Base-by-base conservation (phyloP, 1,139 yeast species). In the Candida neerlandica region DNA sequence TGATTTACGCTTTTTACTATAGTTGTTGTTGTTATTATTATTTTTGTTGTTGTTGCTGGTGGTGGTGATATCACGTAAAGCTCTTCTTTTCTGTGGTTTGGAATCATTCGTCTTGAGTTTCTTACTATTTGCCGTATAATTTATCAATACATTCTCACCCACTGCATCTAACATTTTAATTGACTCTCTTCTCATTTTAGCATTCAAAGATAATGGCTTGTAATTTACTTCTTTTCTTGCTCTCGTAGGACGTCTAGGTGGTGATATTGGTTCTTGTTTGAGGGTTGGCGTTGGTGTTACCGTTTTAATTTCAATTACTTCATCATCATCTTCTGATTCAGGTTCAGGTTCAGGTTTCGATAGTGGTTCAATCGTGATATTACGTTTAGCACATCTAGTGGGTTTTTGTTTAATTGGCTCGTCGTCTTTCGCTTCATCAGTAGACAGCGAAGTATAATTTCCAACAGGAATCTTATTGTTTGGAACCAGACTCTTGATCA, bases 171-270 rank as follows among this genome's bases (percentile, higher is more conserved):
- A 80, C 43, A 85, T 69, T 55, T 76, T 75, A 34, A 73, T 86
- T 0, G 86, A 76, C 38, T 85, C 84, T 55, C 96, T 73, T 60
- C 96, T 77, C 84, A 86, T 78, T 59, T 88, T 89, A 14, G 78
- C 80, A 35, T 86, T 73, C 48, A 86, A 64, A 0, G 92, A 82
- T 0, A 94, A 89, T 32, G 85, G 76, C 14, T 84, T 83, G 60
- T 89, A 89, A 61, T 84, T 84, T 5, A 89, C 82, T 9, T 79
- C 75, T 56, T 54, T 57, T 47, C 59, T 63, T 10, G 44, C 48
- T 48, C 70, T 55, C 0, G 46, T 32, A n/a, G 57, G 45, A 43
- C 57, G 38, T 49, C 52, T 46, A 23, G 51, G 40, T 9, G 30
- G 26, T 9, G 41, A 16, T 9, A 21, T 14, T 16, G 27, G 26